phyloP scores from a whole-genome alignment of 1,139 yeast species.

The Nadsonia commutata region DNA sequence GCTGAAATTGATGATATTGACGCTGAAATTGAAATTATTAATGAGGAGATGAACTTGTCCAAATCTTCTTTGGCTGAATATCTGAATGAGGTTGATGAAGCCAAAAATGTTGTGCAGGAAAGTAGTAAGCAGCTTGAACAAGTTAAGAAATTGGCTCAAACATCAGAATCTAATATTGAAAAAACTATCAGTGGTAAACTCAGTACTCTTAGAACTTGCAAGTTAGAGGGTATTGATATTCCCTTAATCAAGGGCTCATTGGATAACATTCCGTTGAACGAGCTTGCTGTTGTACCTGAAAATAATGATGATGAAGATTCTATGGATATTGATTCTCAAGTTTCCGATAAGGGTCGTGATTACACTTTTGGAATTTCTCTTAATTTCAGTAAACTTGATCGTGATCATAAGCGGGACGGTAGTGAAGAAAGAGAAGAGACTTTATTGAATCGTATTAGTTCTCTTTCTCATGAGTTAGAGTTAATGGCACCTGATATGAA shows the following conservation, averaged over 20 bases:
- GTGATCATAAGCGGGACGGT: conserved; percentile 26
- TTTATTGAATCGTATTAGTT: conserved; percentile 34
- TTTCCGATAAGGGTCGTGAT: conserved; percentile 17
- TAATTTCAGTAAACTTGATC: conserved; percentile 40
- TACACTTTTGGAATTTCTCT: conserved; percentile 36
- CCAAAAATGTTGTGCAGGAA: neutral
- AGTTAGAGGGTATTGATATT: conserved; percentile 51
- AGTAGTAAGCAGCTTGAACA: conserved; percentile 2
- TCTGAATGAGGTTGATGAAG: neutral
- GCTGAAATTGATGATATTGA: conserved; percentile 32
- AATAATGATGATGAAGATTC: conserved; percentile 10
- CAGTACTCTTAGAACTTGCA: conserved; percentile 54
- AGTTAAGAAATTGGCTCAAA: conserved; percentile 1
- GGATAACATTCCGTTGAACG: conserved; percentile 33
- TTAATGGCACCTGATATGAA: conserved; percentile 63
- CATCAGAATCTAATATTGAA: conserved; percentile 26
- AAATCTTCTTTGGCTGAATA: conserved; percentile 7
- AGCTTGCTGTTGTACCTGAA: conserved; percentile 8
- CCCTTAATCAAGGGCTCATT: conserved; percentile 50
- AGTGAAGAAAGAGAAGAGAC: conserved; percentile 24
- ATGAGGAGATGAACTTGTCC: conserved; percentile 25
- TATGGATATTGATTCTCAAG: conserved; percentile 7
- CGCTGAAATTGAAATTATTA: conserved; percentile 34
- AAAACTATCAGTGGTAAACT: conserved; percentile 44
- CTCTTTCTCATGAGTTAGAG: conserved; percentile 43